Percentiles rank a stretch among this genome's conserved stretches.
These are phyloP conservation scores for Cyberlindnera bimundalis DNA, from an alignment of 805 yeast genomes.

Conservation along the genomic window DNA sequence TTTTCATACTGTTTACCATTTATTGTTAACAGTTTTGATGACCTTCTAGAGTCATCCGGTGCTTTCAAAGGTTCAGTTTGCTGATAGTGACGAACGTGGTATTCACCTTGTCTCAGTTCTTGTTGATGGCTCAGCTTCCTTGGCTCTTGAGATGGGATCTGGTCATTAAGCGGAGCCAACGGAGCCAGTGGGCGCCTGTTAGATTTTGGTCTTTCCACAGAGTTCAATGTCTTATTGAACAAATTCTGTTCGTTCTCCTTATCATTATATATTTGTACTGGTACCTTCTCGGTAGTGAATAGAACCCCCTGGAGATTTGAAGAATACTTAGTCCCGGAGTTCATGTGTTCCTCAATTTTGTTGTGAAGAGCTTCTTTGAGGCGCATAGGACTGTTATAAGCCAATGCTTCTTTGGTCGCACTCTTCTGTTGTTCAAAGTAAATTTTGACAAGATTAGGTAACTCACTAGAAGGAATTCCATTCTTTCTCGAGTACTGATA, in stretches of 20 bases:
- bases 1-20: slow-evolving; percentile 68
- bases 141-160: slow-evolving; percentile 6
- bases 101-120: slow-evolving; percentile 4
- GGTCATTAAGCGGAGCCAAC: slow-evolving; percentile 18
- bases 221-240: not conserved
- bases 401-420: slow-evolving; percentile 28
- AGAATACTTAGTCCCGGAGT: slow-evolving; percentile 19
- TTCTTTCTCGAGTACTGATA: slow-evolving; percentile 37
- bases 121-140: slow-evolving; percentile 3
- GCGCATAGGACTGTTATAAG: slow-evolving; percentile 24
- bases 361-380: slow-evolving; percentile 22
- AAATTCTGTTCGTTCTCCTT: slow-evolving; percentile 18
- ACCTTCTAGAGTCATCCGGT: slow-evolving; percentile 20
- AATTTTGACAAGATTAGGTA: slow-evolving; percentile 34
- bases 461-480: slow-evolving; percentile 34
- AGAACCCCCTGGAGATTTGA: slow-evolving; percentile 18
- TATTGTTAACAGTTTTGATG: slow-evolving; percentile 33
- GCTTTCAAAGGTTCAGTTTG: slow-evolving; percentile 25
- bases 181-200: slow-evolving; percentile 24
- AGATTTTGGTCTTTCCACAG: slow-evolving; percentile 11
- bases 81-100: slow-evolving; percentile 19
- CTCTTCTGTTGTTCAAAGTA: slow-evolving; percentile 37
- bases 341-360: slow-evolving; percentile 27
- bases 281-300: slow-evolving; percentile 7
- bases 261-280: slow-evolving; percentile 10